phyloP scores from a whole-genome alignment of 1,284 basidiomycete species.

The Neonothopanus nambi region DNA sequence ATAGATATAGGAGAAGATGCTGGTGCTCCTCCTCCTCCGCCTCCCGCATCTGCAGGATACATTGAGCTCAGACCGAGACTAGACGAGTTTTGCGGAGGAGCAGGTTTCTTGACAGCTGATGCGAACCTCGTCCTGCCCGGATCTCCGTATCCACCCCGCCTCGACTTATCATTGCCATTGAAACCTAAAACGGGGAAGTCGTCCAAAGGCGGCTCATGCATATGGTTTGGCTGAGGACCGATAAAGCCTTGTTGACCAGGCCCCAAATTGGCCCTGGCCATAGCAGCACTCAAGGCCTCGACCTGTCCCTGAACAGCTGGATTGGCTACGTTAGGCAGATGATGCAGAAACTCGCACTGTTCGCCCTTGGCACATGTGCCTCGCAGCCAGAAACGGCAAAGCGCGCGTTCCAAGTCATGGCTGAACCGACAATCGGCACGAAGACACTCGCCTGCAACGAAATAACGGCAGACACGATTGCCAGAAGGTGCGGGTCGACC shows the following conservation, averaged over 20 bases:
- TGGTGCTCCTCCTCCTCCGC: slow-evolving; percentile 50
- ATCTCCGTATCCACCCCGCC: slow-evolving; percentile 50
- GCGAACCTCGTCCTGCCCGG: slow-evolving; percentile 84
- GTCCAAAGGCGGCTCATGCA: slow-evolving; percentile 56
- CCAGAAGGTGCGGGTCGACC: slow-evolving; percentile 59
- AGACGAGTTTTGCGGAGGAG: slow-evolving; percentile 25
- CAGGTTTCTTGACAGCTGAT: slow-evolving; percentile 73
- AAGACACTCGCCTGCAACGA: slow-evolving; percentile 93
- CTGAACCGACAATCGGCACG: slow-evolving; percentile 97
- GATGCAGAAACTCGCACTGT: slow-evolving; percentile 87
- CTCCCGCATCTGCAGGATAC: slow-evolving; percentile 28
- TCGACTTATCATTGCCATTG: slow-evolving; percentile 38
- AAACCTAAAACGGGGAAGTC: slow-evolving; percentile 88
- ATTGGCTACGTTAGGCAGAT: slow-evolving; percentile 80
- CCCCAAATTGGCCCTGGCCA: slow-evolving; percentile 67
- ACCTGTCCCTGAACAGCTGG: slow-evolving; percentile 40
- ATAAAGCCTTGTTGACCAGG: slow-evolving; percentile 25
- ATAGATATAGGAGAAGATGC: slow-evolving; percentile 62
- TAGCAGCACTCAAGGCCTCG: slow-evolving; percentile 56
- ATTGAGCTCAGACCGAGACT: slow-evolving; percentile 18
- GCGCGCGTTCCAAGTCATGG: slow-evolving; percentile 88
- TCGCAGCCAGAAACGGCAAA: slow-evolving; percentile 97
- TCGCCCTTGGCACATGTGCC: slow-evolving; percentile 96
- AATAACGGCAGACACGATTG: slow-evolving; percentile 91
- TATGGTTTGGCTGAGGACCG: slow-evolving; percentile 21